phyloP scores from a whole-genome alignment of 305 asterid genomes.

The Fraxinus velutina region DNA sequence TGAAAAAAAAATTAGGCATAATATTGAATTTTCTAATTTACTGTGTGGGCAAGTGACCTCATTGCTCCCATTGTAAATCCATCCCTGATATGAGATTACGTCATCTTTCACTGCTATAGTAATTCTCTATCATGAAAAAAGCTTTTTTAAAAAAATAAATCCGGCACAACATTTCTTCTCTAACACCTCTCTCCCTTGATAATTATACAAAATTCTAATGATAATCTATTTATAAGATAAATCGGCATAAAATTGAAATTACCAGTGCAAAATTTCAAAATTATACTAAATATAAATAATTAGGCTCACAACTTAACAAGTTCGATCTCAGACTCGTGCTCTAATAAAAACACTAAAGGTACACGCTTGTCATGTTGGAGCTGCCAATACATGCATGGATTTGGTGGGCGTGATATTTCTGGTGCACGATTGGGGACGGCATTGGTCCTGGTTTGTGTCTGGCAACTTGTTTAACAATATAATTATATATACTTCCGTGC shows the following conservation, averaged over 20 bases:
- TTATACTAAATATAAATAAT: too few relatives aligned
- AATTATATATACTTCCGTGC: not conserved
- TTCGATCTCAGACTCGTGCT: not conserved
- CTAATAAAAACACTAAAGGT: not conserved
- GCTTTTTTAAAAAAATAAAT: too few relatives aligned
- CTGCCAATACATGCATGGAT: slow-evolving; percentile 1
- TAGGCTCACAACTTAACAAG: not conserved
- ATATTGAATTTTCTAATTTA: too few relatives aligned
- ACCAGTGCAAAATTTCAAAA: not conserved
- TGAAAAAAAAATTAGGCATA: too few relatives aligned
- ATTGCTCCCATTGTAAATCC: too few relatives aligned
- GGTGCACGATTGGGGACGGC: slow-evolving; percentile 35
- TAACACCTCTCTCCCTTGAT: not conserved
- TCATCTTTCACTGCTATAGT: too few relatives aligned
- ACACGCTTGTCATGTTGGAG: not conserved
- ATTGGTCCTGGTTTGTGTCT: slow-evolving; percentile 29
- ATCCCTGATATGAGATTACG: too few relatives aligned
- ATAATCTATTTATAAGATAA: too few relatives aligned
- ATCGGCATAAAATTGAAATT: too few relatives aligned
- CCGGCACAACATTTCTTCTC: not conserved
- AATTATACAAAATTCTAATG: too few relatives aligned
- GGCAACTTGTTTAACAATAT: slow-evolving; percentile 16
- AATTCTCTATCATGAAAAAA: too few relatives aligned
- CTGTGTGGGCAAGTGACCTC: too few relatives aligned
- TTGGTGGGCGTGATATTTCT: not conserved